Conservation (phyloP, 2,329 filamentous ascomycete species). For the Colletotrichum sp. region DNA sequence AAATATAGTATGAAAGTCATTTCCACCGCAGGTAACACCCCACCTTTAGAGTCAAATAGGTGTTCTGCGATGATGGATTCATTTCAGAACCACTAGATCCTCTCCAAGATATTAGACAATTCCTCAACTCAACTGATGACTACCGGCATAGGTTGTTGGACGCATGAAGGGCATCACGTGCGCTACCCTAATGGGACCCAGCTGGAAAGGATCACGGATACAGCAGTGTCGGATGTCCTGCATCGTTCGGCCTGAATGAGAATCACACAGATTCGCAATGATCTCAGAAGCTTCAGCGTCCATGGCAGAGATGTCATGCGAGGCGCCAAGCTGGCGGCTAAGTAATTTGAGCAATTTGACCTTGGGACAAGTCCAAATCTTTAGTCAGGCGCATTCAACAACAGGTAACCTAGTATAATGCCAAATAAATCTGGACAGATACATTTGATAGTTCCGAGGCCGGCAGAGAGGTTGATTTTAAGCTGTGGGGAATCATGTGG, state of each 20-base stretch:
- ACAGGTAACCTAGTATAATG: neutral
- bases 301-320: neutral
- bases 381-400: neutral
- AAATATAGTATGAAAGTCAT: neutral
- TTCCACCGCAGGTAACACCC: rapidly evolving
- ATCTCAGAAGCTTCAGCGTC: rapidly evolving
- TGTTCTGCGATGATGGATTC: neutral
- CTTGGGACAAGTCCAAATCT: neutral
- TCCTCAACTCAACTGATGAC: neutral
- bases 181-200: rapidly evolving
- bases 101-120: rapidly evolving
- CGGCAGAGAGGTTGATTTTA: neutral
- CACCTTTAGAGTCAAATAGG: rapidly evolving
- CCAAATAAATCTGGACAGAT: neutral
- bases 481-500: neutral
- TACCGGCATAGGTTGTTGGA: neutral
- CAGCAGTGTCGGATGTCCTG: rapidly evolving
- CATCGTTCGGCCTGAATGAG: rapidly evolving
- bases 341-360: neutral
- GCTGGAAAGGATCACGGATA: neutral
- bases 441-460: neutral
- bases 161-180: neutral
- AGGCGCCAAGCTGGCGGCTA: neutral
- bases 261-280: neutral
- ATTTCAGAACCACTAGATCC: neutral